Percentiles rank a stretch among this genome's conserved stretches.
phyloP scores from a whole-genome alignment of 2,329 filamentous ascomycete species.

The Calonectria honghensis region DNA sequence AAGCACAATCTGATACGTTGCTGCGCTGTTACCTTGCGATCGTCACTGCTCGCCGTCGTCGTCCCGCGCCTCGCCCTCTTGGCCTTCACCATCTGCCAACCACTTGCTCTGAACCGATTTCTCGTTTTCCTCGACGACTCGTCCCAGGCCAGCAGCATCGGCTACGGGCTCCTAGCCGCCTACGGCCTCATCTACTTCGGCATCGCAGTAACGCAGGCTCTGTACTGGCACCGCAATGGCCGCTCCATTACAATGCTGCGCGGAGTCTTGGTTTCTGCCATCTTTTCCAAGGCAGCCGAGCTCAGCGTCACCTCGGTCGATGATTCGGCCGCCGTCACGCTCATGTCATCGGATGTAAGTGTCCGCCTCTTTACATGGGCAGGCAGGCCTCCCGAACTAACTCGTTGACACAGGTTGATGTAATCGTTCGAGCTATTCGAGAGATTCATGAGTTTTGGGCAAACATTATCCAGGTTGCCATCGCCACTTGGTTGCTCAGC shows the following conservation, averaged over 20 bases:
- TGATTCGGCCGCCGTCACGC: slow-evolving; percentile 61
- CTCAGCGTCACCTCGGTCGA: slow-evolving; percentile 55
- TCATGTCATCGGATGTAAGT: slow-evolving; percentile 65
- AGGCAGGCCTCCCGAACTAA: not conserved
- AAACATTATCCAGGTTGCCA: slow-evolving; percentile 58
- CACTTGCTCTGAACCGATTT: slow-evolving; percentile 60
- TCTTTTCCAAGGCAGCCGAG: slow-evolving; percentile 60
- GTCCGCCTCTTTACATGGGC: slow-evolving; percentile 1
- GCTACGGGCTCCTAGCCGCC: slow-evolving; percentile 59
- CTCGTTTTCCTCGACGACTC: slow-evolving; percentile 57
- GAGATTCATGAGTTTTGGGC: slow-evolving; percentile 63
- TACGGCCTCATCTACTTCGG: slow-evolving; percentile 59
- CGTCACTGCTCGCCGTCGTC: slow-evolving; percentile 57
- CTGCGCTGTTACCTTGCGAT: slow-evolving; percentile 55
- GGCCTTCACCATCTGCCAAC: slow-evolving; percentile 61
- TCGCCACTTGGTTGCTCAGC: slow-evolving; percentile 59
- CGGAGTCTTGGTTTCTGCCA: slow-evolving; percentile 57
- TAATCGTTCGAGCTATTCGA: slow-evolving; percentile 60
- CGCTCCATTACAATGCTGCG: slow-evolving; percentile 58
- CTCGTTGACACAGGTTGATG: slow-evolving; percentile 57
- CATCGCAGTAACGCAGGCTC: slow-evolving; percentile 57
- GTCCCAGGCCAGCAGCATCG: slow-evolving; percentile 50
- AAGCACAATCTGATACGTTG: slow-evolving; percentile 55
- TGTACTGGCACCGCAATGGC: slow-evolving; percentile 59
- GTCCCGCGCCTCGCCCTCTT: slow-evolving; percentile 58